These are phyloP conservation scores for Pythium chondricola DNA, from an alignment of 352 stramenopile species.

Conservation along the genomic window DNA sequence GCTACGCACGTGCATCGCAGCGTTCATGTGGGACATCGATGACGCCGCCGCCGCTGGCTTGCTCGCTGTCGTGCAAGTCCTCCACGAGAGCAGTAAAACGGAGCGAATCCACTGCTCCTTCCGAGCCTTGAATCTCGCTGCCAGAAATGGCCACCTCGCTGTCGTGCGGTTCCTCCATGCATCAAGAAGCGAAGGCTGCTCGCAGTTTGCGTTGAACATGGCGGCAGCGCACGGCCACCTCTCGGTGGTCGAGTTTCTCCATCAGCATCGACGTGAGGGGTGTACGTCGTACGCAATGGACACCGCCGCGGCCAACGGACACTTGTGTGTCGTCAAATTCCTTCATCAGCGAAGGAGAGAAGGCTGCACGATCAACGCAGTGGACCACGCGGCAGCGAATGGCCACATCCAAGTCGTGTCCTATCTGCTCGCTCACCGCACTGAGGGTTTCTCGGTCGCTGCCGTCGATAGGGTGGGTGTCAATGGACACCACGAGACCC, in stretches of 20 bases:
- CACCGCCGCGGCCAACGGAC: constrained; percentile 7
- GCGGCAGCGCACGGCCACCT: constrained; percentile 27
- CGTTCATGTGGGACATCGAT: constrained; percentile 26
- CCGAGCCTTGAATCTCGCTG: constrained; percentile 18
- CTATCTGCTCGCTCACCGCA: constrained; percentile 22
- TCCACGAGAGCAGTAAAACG: not conserved
- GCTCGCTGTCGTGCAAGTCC: constrained; percentile 13
- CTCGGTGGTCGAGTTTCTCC: constrained; percentile 7
- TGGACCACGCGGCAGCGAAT: constrained; percentile 34
- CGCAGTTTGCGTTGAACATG: constrained; percentile 22
- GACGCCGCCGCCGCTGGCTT: constrained; percentile 5
- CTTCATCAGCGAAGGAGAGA: constrained; percentile 25
- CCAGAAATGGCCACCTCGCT: constrained; percentile 18
- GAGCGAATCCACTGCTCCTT: not conserved
- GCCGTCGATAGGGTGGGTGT: not conserved
- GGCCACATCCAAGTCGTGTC: constrained; percentile 25
- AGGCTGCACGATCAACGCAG: constrained; percentile 28
- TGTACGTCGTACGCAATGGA: constrained; percentile 18
- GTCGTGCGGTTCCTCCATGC: constrained; percentile 36
- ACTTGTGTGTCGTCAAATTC: constrained; percentile 25
- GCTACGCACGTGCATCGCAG: constrained; percentile 23
- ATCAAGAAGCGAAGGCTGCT: constrained; percentile 24
- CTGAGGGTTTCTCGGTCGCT: constrained; percentile 18
- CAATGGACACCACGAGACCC: not conserved
- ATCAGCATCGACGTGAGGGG: not conserved